These are phyloP conservation scores for Tagetes erecta DNA, from an alignment of 129 eudicot genomes.

Conservation along the genomic window DNA sequence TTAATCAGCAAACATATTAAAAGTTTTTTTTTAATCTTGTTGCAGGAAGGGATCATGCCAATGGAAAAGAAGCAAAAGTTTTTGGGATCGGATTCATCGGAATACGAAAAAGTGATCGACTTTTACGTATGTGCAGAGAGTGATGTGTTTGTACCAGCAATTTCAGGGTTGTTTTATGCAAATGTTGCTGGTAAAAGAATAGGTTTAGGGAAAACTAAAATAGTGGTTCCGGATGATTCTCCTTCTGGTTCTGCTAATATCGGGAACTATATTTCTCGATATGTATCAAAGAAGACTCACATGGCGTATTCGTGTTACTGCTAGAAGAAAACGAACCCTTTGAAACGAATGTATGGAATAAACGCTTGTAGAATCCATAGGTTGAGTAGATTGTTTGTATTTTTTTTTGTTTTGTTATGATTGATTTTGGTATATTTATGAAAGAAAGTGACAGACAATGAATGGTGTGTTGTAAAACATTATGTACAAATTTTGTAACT, in stretches of 20 bases:
- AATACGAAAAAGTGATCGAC: conserved; percentile 81
- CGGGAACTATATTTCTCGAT: conserved; percentile 58
- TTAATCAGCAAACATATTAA: conserved; percentile 5
- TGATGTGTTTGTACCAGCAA: conserved; percentile 89
- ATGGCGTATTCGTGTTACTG: conserved; percentile 80
- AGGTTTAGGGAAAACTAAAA: conserved; percentile 82
- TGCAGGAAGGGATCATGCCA: conserved; percentile 91
- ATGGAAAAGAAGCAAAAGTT: conserved; percentile 66
- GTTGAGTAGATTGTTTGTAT: conserved; percentile 18
- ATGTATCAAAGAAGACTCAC: conserved; percentile 79
- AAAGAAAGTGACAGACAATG: conserved; percentile 15
- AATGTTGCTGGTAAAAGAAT: conserved; percentile 95
- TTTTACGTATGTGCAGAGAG: conserved; percentile 77
- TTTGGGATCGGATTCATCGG: conserved; percentile 59
- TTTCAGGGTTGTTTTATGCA: conserved; percentile 89
- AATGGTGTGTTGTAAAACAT: conserved; percentile 30
- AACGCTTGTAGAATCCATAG: conserved; percentile 24
- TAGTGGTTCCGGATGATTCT: conserved; percentile 73
- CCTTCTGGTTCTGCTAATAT: conserved; percentile 45
- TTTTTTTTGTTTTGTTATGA: conserved; percentile 23
- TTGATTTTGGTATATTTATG: conserved; percentile 35
- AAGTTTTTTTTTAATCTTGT: background rate
- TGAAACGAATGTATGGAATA: conserved; percentile 2
- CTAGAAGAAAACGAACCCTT: conserved; percentile 25
- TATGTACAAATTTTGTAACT: background rate